A percentile compares a stretch with the other conserved stretches of the same genome.
phyloP scores from a whole-genome alignment of 2,329 filamentous ascomycete genomes.

The Monosporascus sp. region DNA sequence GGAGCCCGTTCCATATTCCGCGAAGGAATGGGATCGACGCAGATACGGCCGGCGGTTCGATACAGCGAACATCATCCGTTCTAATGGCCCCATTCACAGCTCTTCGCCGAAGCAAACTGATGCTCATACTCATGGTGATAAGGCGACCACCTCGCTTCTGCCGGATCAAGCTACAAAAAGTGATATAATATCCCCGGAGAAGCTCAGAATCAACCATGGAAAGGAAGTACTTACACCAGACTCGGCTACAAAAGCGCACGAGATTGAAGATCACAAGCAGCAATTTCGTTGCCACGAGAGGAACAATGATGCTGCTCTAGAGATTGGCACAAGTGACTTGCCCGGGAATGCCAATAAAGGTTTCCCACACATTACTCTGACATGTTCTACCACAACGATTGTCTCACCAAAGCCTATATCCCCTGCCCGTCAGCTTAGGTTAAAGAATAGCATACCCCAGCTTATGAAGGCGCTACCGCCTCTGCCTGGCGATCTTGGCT shows the following conservation, averaged over 20 bases:
- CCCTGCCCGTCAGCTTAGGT: slow-evolving; percentile 36
- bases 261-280: slow-evolving; percentile 1
- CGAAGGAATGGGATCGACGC: not conserved
- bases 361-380: slow-evolving; percentile 20
- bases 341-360: slow-evolving; percentile 18
- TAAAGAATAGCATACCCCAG: slow-evolving; percentile 44
- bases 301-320: slow-evolving; percentile 18
- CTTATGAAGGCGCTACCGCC: slow-evolving; percentile 48
- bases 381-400: slow-evolving; percentile 28
- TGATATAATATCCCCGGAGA: not conserved
- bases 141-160: not conserved
- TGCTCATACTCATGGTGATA: not conserved
- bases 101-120: not conserved
- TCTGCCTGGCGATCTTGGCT: slow-evolving; percentile 29
- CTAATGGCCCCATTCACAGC: not conserved
- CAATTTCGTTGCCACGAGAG: slow-evolving; percentile 20
- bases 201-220: not conserved
- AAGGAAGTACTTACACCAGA: not conserved
- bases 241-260: not conserved
- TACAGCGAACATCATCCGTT: not conserved
- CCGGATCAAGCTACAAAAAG: not conserved
- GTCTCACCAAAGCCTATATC: slow-evolving; percentile 45
- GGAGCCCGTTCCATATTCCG: slow-evolving; percentile 4
- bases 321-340: slow-evolving; percentile 19
- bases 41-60: not conserved